Base-by-base conservation (phyloP, 495 filamentous ascomycete species). In the Apiosordaria backusii region DNA sequence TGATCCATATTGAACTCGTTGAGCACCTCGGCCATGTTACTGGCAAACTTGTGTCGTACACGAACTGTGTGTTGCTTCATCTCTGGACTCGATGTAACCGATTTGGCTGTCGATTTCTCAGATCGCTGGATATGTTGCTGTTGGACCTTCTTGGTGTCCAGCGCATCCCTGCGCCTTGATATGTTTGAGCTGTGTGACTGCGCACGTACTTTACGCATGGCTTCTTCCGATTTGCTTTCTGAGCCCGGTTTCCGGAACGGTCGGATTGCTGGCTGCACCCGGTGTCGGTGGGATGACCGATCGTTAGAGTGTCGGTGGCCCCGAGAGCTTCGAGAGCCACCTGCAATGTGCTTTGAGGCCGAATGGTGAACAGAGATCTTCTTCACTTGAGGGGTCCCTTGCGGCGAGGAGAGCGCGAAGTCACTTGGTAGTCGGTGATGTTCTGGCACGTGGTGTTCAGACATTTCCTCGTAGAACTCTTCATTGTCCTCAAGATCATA, bases 1-100 rank as follows among this genome's bases (percentile, higher is more conserved):
- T 73, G 71, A 23, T 68, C 19, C 2, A 65, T 62, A 22, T 67
- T 73, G 55, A 68, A 73, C n/a, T 70, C 61, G 27, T 75, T 75
- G 65, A 75, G 65, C 19, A 70, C 64, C 0, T 45, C 60, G 16
- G 69, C 73, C 62, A 75, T 65, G 0, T 55, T 52, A 4, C 29
- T 66, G 5, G 69, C 69, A 24, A 75, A 72, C 10, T 75, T 66
- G 15, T 71, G 69, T n/a, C 61, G 69, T 22, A 70, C 71, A 3
- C 60, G 23, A 21, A 62, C 52, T 50, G 64, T 67, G 4, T 29
- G 64, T 13, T 65, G 61, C 50, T 64, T 57, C 19, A 26, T 16
- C 50, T 57, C 19, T 13, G 67, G 67, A 45, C 70, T 74, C 5
- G 65, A 63, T 18, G 66, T 18, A 6, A 25, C 57, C 2, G 35